Percentiles rank a stretch among this genome's conserved stretches.
Conservation (phyloP, 257 asterid genomes). For the Scutellaria minor region DNA sequence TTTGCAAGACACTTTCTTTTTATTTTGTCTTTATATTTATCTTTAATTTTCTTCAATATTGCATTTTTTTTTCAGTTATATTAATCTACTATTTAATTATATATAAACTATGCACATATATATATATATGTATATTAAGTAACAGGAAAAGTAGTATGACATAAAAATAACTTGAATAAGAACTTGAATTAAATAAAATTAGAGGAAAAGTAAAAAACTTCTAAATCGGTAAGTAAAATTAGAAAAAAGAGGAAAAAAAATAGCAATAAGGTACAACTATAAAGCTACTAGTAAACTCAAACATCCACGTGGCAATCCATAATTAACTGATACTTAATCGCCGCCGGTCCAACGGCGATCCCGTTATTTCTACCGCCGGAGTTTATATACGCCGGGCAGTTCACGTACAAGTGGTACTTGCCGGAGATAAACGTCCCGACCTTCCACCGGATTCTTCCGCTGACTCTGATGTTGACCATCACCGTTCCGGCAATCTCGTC, state of each 20-base stretch:
- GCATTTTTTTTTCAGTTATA: too few species aligned
- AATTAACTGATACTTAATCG: conserved; percentile 54
- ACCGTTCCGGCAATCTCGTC: conserved; percentile 56
- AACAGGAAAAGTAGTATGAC: background rate
- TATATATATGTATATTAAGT: background rate
- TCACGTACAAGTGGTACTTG: conserved; percentile 51
- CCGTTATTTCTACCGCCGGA: conserved; percentile 39
- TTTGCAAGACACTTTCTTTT: too few species aligned
- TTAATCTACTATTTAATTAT: too few species aligned
- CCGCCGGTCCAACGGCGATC: conserved; percentile 44
- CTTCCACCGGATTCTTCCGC: conserved; percentile 60
- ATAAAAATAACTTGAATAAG: background rate
- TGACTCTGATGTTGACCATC: conserved; percentile 47
- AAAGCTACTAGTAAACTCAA: conserved; percentile 34
- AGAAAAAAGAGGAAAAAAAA: background rate
- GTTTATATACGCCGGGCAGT: conserved; percentile 60
- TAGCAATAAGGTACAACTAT: conserved; percentile 4
- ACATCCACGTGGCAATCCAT: conserved; percentile 64
- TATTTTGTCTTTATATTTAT: too few species aligned
- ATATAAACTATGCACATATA: too few species aligned
- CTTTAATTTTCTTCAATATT: too few species aligned
- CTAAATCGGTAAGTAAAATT: background rate
- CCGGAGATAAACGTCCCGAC: conserved; percentile 61
- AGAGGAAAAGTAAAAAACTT: background rate
- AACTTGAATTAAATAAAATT: background rate